phyloP scores from a whole-genome alignment of 257 asterid species.

The Coffea eugenioides region DNA sequence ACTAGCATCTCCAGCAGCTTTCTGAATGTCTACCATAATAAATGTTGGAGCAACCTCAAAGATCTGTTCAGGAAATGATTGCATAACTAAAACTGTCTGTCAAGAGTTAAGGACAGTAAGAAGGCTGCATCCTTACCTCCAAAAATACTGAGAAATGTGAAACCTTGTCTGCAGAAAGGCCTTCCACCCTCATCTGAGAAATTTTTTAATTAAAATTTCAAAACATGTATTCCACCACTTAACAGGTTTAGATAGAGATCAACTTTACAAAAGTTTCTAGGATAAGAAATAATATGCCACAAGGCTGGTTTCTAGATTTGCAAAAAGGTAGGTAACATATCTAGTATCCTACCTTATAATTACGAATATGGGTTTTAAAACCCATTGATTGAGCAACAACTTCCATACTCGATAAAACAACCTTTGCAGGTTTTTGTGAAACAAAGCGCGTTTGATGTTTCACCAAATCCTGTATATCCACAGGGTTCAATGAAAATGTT shows the following conservation, averaged over 20 bases:
- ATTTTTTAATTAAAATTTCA: not conserved
- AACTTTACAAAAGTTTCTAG: not conserved
- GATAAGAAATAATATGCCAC: not conserved
- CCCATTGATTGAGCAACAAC: slow-evolving; percentile 99
- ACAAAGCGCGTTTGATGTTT: slow-evolving; percentile 88
- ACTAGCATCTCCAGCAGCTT: slow-evolving; percentile 82
- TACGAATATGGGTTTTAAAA: slow-evolving; percentile 94
- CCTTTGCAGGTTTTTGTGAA: slow-evolving; percentile 87
- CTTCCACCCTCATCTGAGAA: slow-evolving; percentile 93
- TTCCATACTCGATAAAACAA: slow-evolving; percentile 91
- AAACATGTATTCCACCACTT: not conserved
- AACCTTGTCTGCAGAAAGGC: slow-evolving; percentile 69
- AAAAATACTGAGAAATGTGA: slow-evolving; percentile 86
- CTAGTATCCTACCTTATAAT: slow-evolving; percentile 66
- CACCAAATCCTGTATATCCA: slow-evolving; percentile 53
- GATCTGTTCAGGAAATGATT: slow-evolving; percentile 42
- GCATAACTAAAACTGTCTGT: slow-evolving; percentile 6
- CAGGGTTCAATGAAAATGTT: not conserved
- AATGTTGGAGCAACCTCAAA: slow-evolving; percentile 85
- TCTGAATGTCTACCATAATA: slow-evolving; percentile 95
- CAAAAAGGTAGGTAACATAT: not conserved
- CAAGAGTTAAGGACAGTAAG: not conserved
- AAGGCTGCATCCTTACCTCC: slow-evolving; percentile 55
- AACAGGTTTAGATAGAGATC: not conserved
- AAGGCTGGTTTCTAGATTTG: not conserved